Evolutionary conservation across 495 filamentous ascomycete species (phyloP).

Genomic region (Penicillium bovifimosum): DNA sequence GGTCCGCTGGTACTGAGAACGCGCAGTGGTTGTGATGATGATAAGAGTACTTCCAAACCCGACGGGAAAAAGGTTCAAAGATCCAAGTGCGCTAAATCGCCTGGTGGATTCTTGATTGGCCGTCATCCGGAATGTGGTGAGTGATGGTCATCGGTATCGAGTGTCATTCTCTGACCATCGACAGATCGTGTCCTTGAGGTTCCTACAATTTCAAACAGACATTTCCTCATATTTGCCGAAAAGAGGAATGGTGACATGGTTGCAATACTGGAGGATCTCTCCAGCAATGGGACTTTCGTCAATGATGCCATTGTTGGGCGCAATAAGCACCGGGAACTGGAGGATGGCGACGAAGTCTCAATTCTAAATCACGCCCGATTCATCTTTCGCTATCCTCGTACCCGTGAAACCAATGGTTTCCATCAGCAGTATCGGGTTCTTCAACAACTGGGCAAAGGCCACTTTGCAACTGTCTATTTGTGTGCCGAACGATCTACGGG

Average conservation of each 20-base stretch:
- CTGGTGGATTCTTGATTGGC: conserved; percentile 87
- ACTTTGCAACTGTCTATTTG: conserved; percentile 92
- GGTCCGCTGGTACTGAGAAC: conserved; percentile 69
- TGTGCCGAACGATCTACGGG: conserved; percentile 84
- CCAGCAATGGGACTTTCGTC: conserved; percentile 93
- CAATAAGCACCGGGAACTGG: conserved; percentile 82
- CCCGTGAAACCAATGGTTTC: conserved; percentile 70
- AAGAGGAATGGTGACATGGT: conserved; percentile 72
- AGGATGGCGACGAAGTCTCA: conserved; percentile 84
- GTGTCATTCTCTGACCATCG: conserved; percentile 10
- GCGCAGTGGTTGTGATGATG: conserved; percentile 56
- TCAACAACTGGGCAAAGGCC: conserved; percentile 88
- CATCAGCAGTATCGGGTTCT: conserved; percentile 77
- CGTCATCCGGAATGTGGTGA: conserved; percentile 92
- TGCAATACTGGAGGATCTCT: conserved; percentile 86
- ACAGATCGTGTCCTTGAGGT: conserved; percentile 74
- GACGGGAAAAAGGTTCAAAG: conserved; percentile 26
- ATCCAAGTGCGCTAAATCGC: conserved; percentile 43
- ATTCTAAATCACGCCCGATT: conserved; percentile 78
- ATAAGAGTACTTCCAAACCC: conserved; percentile 36
- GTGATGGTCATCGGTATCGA: conserved; percentile 18
- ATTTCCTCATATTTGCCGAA: conserved; percentile 87
- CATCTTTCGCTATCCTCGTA: conserved; percentile 82
- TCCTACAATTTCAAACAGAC: conserved; percentile 88
- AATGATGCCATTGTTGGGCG: conserved; percentile 87